Conservation (phyloP, 768 basidiomycete genomes). For the Agrocybe pediades region DNA sequence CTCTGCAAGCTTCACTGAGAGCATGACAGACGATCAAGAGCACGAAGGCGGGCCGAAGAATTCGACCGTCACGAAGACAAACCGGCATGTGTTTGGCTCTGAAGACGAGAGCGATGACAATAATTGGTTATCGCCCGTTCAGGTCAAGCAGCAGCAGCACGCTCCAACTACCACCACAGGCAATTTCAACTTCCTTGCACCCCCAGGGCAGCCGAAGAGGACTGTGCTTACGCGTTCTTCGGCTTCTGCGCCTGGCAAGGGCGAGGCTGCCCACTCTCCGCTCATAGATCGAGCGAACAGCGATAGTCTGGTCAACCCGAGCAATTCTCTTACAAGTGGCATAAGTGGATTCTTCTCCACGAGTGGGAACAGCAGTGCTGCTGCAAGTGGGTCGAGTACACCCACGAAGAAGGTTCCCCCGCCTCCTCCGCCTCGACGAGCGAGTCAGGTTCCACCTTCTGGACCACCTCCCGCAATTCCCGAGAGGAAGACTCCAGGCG, state of each 20-base stretch:
- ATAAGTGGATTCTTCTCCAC: not conserved
- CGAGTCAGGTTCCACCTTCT: slow-evolving; percentile 24
- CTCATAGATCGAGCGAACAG: slow-evolving; percentile 25
- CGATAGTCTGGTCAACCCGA: slow-evolving; percentile 13
- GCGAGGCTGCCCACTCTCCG: slow-evolving; percentile 18
- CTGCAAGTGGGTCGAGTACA: not conserved
- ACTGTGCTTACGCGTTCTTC: slow-evolving; percentile 5
- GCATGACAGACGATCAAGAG: slow-evolving; percentile 31
- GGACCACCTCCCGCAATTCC: slow-evolving; percentile 47
- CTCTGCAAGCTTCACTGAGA: slow-evolving; percentile 37
- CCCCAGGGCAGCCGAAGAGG: not conserved
- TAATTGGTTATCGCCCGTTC: slow-evolving; percentile 2
- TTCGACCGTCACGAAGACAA: slow-evolving; percentile 8
- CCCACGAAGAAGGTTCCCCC: slow-evolving; percentile 55
- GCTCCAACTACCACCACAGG: not conserved
- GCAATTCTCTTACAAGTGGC: not conserved
- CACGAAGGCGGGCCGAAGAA: slow-evolving; percentile 39
- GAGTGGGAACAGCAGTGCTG: not conserved
- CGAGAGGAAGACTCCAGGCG: slow-evolving; percentile 29
- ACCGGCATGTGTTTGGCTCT: slow-evolving; percentile 14
- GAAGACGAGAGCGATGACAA: slow-evolving; percentile 18
- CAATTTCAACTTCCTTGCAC: not conserved
- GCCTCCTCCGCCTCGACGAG: slow-evolving; percentile 64
- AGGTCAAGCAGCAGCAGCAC: slow-evolving; percentile 6
- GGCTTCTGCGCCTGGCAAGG: slow-evolving; percentile 11